Base-by-base conservation (phyloP, 1,139 yeast species). In the Geotrichum cucujoidarum region DNA sequence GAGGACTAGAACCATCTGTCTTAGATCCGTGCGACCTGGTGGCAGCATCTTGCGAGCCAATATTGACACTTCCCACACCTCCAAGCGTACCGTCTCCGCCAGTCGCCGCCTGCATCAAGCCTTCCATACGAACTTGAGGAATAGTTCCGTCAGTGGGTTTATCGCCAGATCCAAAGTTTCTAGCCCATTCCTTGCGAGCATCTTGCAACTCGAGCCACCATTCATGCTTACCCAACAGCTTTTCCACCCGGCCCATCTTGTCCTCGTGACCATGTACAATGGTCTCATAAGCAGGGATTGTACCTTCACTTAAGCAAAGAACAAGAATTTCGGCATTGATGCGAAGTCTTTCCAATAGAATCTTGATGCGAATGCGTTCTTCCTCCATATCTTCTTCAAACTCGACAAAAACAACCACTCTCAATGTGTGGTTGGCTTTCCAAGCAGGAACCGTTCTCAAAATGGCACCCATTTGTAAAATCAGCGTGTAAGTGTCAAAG, bases 401-500 rank as follows among this genome's bases (percentile, higher is more conserved):
- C 66, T 92, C 98, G 17, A 92, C 97, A 72, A 92, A 90, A 0
- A 86, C 95, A 50, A 90, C 80, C 6, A 92, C 88, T 49, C 98
- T 73, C 34, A 92, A 64, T 11, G 66, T 69, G 59, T 87, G 94
- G 0, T 83, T 80, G 41, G 74, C 72, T 55, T 85, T 82, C 98
- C 98, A 92, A 43, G 83, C 86, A 1, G 95, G 95, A 4, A 92
- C 98, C 0, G 97, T 89, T 8, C 86, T 80, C 53, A 92, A 69
- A 55, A 92, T 90, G 1, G 96, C 95, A 2, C 97, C 98, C 54
- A 92, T 71, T 60, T 92, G 98, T 51, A 92, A 70, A 57, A 92
- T 92, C 60, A 92, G 74, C 0, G 97, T 90, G 61, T 89, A 92
- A 0, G 98, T 92, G 63, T 92, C 98, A 62, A 92, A 88, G 61